Percentiles rank a stretch among this genome's conserved stretches.
These are phyloP conservation scores for Danielozyma ontarioensis DNA, from an alignment of 805 yeast genomes.

Conservation along the genomic window DNA sequence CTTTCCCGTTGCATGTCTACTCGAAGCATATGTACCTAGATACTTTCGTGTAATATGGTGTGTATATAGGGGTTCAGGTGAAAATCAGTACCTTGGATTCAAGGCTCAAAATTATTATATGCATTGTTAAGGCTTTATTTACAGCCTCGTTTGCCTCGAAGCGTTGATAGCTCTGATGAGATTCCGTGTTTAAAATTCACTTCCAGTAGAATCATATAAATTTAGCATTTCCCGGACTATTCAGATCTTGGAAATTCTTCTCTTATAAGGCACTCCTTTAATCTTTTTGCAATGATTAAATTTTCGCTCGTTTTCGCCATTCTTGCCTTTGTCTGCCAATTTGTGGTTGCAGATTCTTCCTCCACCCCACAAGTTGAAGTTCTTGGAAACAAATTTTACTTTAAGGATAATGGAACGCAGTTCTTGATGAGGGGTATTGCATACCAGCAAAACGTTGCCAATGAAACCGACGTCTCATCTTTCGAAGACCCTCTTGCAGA, in stretches of 20 bases:
- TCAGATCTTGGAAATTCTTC: background rate
- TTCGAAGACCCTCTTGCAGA: slow-evolving; percentile 73
- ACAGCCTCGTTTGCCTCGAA: background rate
- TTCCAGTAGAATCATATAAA: background rate
- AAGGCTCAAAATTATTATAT: too few relatives aligned
- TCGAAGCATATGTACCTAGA: too few relatives aligned
- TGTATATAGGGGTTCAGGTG: too few relatives aligned
- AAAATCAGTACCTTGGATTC: too few relatives aligned
- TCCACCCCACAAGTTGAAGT: slow-evolving; percentile 42
- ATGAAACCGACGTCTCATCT: slow-evolving; percentile 35
- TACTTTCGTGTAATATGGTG: too few relatives aligned
- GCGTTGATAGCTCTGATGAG: too few relatives aligned
- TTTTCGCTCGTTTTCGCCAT: background rate
- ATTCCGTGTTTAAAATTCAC: background rate
- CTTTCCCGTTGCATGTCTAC: too few relatives aligned
- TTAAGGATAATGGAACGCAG: slow-evolving; percentile 72
- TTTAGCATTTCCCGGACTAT: too few relatives aligned
- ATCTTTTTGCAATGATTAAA: background rate
- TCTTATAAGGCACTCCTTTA: background rate
- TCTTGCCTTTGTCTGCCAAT: slow-evolving; percentile 7
- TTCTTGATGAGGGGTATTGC: slow-evolving; percentile 77
- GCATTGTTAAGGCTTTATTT: too few relatives aligned
- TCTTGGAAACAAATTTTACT: slow-evolving; percentile 74
- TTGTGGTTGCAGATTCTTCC: slow-evolving; percentile 8
- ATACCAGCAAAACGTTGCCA: slow-evolving; percentile 65